phyloP scores from a whole-genome alignment of 2,329 filamentous ascomycete genomes.

The Diaporthe sp. region DNA sequence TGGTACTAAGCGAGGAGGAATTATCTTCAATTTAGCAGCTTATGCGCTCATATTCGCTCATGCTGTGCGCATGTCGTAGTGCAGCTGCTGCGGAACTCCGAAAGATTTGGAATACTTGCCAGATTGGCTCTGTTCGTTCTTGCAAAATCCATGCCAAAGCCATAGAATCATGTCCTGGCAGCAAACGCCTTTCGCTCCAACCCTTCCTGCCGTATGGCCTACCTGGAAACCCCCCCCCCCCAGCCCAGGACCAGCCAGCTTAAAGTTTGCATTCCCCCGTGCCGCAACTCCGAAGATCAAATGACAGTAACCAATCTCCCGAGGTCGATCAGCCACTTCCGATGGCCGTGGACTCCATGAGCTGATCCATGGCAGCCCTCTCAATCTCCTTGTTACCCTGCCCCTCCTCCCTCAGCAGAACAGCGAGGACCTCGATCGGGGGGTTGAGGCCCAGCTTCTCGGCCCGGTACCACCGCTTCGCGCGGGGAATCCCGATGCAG shows the following conservation, averaged over 20 bases:
- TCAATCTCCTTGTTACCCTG: slow-evolving; percentile 65
- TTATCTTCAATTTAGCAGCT: slow-evolving; percentile 2
- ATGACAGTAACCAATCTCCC: background rate
- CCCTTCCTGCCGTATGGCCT: background rate
- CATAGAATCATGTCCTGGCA: slow-evolving; percentile 11
- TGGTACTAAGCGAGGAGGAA: slow-evolving; percentile 76
- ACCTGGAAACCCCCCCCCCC: background rate
- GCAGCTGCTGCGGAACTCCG: background rate
- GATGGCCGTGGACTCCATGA: slow-evolving; percentile 61
- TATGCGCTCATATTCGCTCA: background rate
- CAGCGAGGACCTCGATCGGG: slow-evolving; percentile 89
- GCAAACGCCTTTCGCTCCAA: slow-evolving; percentile 19
- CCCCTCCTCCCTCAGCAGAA: slow-evolving; percentile 78
- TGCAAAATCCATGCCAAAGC: background rate
- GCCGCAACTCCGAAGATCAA: background rate
- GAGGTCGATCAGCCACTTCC: slow-evolving; percentile 41
- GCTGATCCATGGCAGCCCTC: slow-evolving; percentile 79
- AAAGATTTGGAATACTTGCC: slow-evolving; percentile 6
- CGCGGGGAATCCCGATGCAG: slow-evolving; percentile 83
- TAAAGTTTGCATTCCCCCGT: background rate
- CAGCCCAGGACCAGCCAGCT: background rate
- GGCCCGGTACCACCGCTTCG: slow-evolving; percentile 90
- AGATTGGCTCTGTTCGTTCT: slow-evolving; percentile 14
- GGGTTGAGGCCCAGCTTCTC: slow-evolving; percentile 85
- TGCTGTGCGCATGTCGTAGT: background rate